Base-by-base conservation (phyloP, 1,284 basidiomycete genomes). In the Fistulina hepatica region DNA sequence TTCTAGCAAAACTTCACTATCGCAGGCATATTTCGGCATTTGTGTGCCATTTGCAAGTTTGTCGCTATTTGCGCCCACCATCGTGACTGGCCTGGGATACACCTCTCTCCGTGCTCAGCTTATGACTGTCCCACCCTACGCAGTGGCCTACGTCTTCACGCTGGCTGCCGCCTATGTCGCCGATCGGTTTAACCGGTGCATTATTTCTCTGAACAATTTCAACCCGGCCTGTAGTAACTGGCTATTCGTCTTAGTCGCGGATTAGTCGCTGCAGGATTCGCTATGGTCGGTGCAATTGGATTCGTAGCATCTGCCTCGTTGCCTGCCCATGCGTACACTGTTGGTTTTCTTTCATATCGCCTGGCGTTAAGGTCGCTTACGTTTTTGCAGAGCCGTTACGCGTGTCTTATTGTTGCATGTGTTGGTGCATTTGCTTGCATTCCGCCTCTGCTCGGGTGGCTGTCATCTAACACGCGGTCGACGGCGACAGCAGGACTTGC, bases 41-140 rank as follows among this genome's bases (percentile, higher is more conserved):
- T 57, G 55, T 3, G 46, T 56, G 9, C 57, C 59, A 6, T 59
- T 59, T 41, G 53, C 52, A 16, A 57, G 53, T 43, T 46, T 59
- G 26, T 59, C 57, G 11, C 45, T 61, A 7, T 60, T 61, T 44
- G 43, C 54, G 33, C 60, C 60, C 21, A 58, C 60, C 12, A 61
- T 62, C 44, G 51, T 56, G 28, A 48, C 56, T 21, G 59, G 54
- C 11, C 51, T 73, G 13, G 71, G 71, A 3, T 69, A 67, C 51
- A 56, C 54, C 17, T 55, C 57, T 24, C 60, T 69, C 7, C 45
- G 53, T 21, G 69, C 70, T 2, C 71, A 76, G 50, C 60, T 76
- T 11, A 66, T 69, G 56, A 70, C 69, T 2, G 71, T 75, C 2
- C 72, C 72, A 16, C 68, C 70, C 12, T 72, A 67, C 34, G 61